Evolutionary conservation across 2,329 filamentous ascomycete genomes (phyloP), one percentile per base, ranked within the genome.

Genomic region (Alternaria consortialis): DNA sequence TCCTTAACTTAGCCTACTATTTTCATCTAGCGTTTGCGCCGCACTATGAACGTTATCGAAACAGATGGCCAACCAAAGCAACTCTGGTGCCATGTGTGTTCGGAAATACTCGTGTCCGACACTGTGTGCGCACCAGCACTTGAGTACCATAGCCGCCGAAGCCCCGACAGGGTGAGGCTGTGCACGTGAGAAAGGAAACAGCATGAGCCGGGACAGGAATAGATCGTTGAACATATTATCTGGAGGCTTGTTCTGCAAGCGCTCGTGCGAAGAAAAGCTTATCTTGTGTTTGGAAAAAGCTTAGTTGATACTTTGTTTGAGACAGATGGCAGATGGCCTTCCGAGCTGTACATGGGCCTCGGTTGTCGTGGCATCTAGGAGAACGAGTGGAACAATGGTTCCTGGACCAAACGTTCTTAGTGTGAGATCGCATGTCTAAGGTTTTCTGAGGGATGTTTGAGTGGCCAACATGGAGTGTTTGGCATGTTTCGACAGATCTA

Each of bases 31-130:
- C 59, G 60, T 43, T 37, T 15, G 42, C 32, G 39, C 32, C 39
- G 40, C 50, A 60, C 64, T 58, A 40, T 60, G 44, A 48, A 9
- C 53, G 60, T 60, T 53, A 66, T 56, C 53, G 64, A 62, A 57
- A 62, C 64, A 31, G 12, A 12, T 29, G 46, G 15, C 62, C 67
- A 66, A 43, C 60, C n/a, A 58, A 17, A 60, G 36, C 36, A 44
- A 8, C 31, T 25, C 29, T 39, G 31, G 46, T 40, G 66, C 63
- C 63, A 68, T 54, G 63, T 9, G 15, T 34, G 25, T 29, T 29
- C 67, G 66, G 69, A 40, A 62, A 46, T 43, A 17, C 31, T 55
- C 46, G 58, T 58, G 62, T 60, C 65, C 66, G 70, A 55, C 9
- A 37, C 29, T 56, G 13, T n/a, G 25, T 31, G 48, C 27, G 27